phyloP scores from a whole-genome alignment of 805 yeast genomes.

The Teunomyces kruisii region DNA sequence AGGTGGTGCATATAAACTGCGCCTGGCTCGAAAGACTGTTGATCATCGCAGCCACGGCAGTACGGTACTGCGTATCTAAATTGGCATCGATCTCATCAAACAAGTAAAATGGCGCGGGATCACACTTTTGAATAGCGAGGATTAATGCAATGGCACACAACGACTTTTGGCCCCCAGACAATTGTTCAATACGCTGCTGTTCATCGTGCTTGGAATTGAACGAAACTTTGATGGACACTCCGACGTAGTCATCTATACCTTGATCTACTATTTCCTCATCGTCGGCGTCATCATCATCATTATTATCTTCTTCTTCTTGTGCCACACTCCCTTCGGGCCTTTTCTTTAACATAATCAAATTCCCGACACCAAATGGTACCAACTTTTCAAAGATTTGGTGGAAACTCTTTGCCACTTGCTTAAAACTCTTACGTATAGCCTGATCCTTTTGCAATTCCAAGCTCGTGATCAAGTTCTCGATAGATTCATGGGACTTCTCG shows the following conservation, averaged over 20 bases:
- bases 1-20: conserved; percentile 95
- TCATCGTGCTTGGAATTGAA: conserved; percentile 85
- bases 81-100: conserved; percentile 98
- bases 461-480: conserved; percentile 66
- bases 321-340: conserved; percentile 9
- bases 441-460: conserved; percentile 77
- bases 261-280: no score
- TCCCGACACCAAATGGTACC: conserved; percentile 83
- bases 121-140: conserved; percentile 89
- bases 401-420: conserved; percentile 72
- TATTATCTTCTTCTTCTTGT: conserved; percentile 14
- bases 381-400: conserved; percentile 71
- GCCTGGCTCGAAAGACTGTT: conserved; percentile 63
- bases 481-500: conserved; percentile 66
- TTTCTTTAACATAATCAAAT: conserved; percentile 60
- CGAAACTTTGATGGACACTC: conserved; percentile 84
- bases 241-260: conserved; percentile 60
- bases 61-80: conserved; percentile 86
- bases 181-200: conserved; percentile 82
- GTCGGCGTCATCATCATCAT: conserved; percentile 14
- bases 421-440: conserved; percentile 78
- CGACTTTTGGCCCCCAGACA: conserved; percentile 96
- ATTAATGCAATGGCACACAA: conserved; percentile 94
- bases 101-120: conserved; percentile 94
- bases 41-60: conserved; percentile 79